phyloP scores from a whole-genome alignment of 345 rosid genomes.

The Arabidopsis thaliana region DNA sequence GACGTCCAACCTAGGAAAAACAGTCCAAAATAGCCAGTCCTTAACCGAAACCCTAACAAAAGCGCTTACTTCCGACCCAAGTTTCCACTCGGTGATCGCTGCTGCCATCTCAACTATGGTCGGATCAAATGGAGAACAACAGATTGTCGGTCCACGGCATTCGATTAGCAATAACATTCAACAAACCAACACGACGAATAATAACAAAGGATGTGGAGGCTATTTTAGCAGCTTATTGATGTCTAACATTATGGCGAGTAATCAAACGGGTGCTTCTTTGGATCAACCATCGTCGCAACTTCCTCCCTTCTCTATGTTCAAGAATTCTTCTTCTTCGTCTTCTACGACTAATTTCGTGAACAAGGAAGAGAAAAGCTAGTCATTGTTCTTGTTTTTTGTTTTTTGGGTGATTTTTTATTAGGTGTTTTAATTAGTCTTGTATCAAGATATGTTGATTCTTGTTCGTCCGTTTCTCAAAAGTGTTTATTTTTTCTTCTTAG shows the following conservation, averaged over 20 bases:
- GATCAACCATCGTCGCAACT: conserved; percentile 40
- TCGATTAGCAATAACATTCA: conserved; percentile 33
- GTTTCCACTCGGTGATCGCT: conserved; percentile 66
- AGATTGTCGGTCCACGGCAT: conserved; percentile 19
- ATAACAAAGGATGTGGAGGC: conserved; percentile 57
- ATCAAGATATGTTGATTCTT: conserved; percentile 34
- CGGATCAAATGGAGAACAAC: conserved; percentile 47
- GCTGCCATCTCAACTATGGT: conserved; percentile 80
- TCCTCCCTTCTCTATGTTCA: conserved; percentile 58
- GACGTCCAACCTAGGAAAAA: conserved; percentile 43
- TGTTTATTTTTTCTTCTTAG: neutral
- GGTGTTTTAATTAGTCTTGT: conserved; percentile 18
- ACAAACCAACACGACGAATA: conserved; percentile 35
- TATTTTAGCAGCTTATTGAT: conserved; percentile 56
- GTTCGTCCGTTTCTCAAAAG: conserved; percentile 23
- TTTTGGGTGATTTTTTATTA: conserved; percentile 20
- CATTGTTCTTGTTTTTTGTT: neutral
- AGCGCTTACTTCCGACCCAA: conserved; percentile 68
- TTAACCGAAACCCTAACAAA: conserved; percentile 72
- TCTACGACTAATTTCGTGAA: conserved; percentile 44
- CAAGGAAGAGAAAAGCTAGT: conserved; percentile 54
- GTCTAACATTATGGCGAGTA: conserved; percentile 46
- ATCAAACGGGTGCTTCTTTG: conserved; percentile 40
- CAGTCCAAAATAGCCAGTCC: conserved; percentile 50
- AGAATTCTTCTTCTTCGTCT: conserved; percentile 44